Evolutionary conservation across 164 flowering plant genomes (phyloP), one percentile per base, ranked within the genome.

Genomic region (Piper betle): DNA sequence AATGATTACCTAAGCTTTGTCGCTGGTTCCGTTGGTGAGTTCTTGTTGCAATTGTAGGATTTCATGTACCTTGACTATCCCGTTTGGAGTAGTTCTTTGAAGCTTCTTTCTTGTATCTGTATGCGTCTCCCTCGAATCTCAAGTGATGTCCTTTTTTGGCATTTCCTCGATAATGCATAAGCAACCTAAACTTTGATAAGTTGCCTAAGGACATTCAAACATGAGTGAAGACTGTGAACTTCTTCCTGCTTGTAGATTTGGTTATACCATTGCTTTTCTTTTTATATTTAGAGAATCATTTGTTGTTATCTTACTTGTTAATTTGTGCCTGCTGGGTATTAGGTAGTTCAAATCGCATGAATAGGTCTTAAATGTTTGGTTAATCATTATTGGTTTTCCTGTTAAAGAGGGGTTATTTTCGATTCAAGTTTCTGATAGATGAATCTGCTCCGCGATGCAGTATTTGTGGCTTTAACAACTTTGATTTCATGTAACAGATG

Each of bases 1-100:
- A 71, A 73, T 67, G 80, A 82, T 69, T 91, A 91, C 72, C 83
- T 91, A 38, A 82, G 84, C 75, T 91, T 91, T 71, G 78, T 70
- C 52, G 88, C 99, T 39, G 93, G 91, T 54, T 84, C 99, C 53
- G 80, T 77, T 50, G 95, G 97, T 93, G 67, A 79, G 94, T 59
- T 58, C 59, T 53, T 18, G 3, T 46, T 5, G 10, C 10, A 12
- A 46, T 10, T 10, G 10, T 9, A 46, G 50, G 12, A 12, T 46
- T 46, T 10, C 3, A 46, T 40, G 56, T 55, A 55, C 12, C 42
- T 19, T 41, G 11, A 53, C 16, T 16, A 16, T 62, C 13, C n/a
- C 0, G 37, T 13, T 6, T 6, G 39, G 18, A 38, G 33, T 52
- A 11, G 40, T 46, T 6, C 50, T 61, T 17, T 18, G 17, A 50